Evolutionary conservation across 345 rosid species (phyloP).

Genomic region (Pelargonium nanum): DNA sequence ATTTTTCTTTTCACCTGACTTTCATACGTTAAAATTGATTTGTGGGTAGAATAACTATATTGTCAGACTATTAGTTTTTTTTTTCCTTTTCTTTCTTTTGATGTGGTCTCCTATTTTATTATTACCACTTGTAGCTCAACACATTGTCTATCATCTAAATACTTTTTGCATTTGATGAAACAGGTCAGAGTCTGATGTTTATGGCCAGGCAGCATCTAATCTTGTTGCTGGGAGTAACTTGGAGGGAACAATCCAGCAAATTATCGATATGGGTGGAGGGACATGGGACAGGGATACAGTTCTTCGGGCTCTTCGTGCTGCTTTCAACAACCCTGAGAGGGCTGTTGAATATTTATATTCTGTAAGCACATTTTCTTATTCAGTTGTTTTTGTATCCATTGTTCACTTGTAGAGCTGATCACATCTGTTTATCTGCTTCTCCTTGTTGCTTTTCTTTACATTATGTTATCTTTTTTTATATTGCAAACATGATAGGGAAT

Average conservation of each 20-base stretch:
- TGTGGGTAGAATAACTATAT: neutral
- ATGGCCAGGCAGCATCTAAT: constrained; percentile 81
- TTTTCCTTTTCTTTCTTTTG: no score
- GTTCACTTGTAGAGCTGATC: neutral
- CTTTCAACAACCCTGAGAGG: constrained; percentile 87
- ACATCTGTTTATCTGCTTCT: neutral
- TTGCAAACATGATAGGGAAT: constrained; percentile 39
- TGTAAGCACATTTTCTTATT: constrained; percentile 29
- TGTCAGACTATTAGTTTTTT: no score
- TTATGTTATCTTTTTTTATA: neutral
- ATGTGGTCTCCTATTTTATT: neutral
- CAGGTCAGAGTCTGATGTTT: constrained; percentile 51
- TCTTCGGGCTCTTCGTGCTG: constrained; percentile 86
- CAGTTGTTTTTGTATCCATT: neutral
- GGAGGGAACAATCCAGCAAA: constrained; percentile 76
- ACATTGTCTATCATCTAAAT: constrained; percentile 1
- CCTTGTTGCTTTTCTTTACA: neutral
- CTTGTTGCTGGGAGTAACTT: constrained; percentile 76
- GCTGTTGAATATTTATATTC: constrained; percentile 95
- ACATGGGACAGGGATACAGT: constrained; percentile 84
- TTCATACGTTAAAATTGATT: neutral
- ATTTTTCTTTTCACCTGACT: constrained; percentile 10
- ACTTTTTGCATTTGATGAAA: constrained; percentile 7
- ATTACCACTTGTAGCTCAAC: neutral
- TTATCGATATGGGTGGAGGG: constrained; percentile 96